phyloP scores from a whole-genome alignment of 2,329 filamentous ascomycete species.

The Pestalotiopsis fici region DNA sequence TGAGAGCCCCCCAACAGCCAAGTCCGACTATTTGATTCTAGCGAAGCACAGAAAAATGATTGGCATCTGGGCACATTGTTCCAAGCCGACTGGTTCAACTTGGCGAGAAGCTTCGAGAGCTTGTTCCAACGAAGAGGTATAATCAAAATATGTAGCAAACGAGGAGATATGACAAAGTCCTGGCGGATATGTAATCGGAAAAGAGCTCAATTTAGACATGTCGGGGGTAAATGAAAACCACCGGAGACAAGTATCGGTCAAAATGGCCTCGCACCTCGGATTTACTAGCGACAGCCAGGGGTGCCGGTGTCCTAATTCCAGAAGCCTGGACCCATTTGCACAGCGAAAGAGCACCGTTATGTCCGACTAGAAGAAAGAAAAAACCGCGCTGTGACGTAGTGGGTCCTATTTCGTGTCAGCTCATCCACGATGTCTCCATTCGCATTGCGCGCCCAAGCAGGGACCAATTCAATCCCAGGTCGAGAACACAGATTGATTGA shows the following conservation, averaged over 20 bases:
- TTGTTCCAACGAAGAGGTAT: neutral
- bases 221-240: neutral
- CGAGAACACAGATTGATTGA: neutral
- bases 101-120: conserved; percentile 5
- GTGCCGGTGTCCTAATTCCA: neutral
- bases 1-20: neutral
- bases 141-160: neutral
- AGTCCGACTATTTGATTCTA: neutral
- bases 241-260: neutral
- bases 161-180: neutral
- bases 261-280: neutral
- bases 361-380: neutral
- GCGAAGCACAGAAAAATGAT: neutral
- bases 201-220: neutral
- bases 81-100: conserved; percentile 1
- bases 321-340: neutral
- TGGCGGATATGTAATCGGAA: neutral
- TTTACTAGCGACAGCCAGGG: neutral
- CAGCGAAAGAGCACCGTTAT: neutral
- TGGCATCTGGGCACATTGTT: neutral
- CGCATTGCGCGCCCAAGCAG: neutral
- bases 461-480: neutral
- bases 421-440: neutral
- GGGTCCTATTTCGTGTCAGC: neutral
- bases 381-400: neutral